Evolutionary conservation across 306 rosid species (phyloP).

Genomic region (Trichosanthes truncata): DNA sequence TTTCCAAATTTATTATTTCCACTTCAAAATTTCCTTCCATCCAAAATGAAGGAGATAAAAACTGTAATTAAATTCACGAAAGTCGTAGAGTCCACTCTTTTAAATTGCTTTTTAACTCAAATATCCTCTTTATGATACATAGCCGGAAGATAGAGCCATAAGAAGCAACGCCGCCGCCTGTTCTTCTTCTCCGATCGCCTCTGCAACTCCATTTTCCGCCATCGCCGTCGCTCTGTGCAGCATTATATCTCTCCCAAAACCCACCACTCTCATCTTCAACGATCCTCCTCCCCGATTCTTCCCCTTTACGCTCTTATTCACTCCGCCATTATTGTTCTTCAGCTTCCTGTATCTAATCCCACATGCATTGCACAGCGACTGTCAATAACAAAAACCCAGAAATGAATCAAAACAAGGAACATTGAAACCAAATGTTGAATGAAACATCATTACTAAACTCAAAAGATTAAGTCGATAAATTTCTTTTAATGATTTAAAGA

Average conservation of each 20-base stretch:
- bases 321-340: slow-evolving; percentile 14
- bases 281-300: background rate
- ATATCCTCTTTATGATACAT: no score
- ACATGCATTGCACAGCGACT: slow-evolving; percentile 38
- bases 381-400: background rate
- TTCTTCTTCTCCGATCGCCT: slow-evolving; percentile 26
- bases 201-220: background rate
- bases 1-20: background rate
- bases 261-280: slow-evolving; percentile 4
- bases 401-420: background rate
- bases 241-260: slow-evolving; percentile 4
- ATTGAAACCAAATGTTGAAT: background rate
- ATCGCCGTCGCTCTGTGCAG: background rate
- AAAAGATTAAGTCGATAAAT: no score
- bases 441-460: no score
- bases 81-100: background rate
- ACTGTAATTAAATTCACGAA: background rate
- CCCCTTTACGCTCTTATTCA: background rate
- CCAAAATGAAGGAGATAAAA: background rate
- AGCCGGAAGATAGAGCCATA: slow-evolving; percentile 28
- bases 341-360: slow-evolving; percentile 29
- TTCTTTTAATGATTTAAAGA: no score
- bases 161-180: slow-evolving; percentile 28
- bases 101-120: background rate
- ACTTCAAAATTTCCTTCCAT: background rate